phyloP scores from a whole-genome alignment of 225 moss, liverwort and hornwort species.

The Lunularia cruciata region DNA sequence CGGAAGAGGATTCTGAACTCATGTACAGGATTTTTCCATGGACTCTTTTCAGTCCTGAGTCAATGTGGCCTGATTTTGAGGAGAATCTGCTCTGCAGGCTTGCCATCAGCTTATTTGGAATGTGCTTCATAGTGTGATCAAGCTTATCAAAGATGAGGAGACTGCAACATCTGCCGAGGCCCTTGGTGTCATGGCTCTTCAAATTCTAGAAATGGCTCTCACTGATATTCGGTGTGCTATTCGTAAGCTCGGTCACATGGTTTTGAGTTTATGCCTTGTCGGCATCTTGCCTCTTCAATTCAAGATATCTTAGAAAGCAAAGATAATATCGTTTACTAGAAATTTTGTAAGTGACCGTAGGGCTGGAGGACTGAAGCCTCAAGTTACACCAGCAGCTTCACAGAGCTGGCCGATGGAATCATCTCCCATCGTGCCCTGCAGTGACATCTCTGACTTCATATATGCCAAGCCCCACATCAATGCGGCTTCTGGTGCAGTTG shows the following conservation, averaged over 20 bases:
- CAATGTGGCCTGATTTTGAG: neutral
- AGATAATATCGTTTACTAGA: neutral
- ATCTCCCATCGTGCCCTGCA: constrained; percentile 34
- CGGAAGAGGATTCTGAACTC: too few species aligned
- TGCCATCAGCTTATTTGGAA: constrained; percentile 96
- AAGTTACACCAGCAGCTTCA: neutral
- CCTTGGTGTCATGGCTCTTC: constrained; percentile 83
- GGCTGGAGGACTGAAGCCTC: constrained; percentile 15
- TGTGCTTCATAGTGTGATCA: constrained; percentile 72
- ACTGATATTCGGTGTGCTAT: constrained; percentile 64
- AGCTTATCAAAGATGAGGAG: constrained; percentile 65
- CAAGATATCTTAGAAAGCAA: neutral
- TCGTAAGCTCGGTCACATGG: neutral
- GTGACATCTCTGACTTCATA: constrained; percentile 60
- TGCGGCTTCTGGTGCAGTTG: constrained; percentile 33
- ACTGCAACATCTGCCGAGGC: constrained; percentile 85
- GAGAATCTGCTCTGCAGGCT: constrained; percentile 44
- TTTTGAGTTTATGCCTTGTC: too few species aligned
- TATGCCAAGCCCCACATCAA: constrained; percentile 59
- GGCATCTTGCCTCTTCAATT: too few species aligned
- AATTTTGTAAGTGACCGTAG: constrained; percentile 8
- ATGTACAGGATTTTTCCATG: too few species aligned
- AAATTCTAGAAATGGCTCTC: constrained; percentile 81
- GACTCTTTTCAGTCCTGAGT: too few species aligned
- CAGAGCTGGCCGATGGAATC: constrained; percentile 20